These are phyloP conservation scores for Cyberlindnera veronae DNA, from an alignment of 805 yeast genomes.

Conservation along the genomic window DNA sequence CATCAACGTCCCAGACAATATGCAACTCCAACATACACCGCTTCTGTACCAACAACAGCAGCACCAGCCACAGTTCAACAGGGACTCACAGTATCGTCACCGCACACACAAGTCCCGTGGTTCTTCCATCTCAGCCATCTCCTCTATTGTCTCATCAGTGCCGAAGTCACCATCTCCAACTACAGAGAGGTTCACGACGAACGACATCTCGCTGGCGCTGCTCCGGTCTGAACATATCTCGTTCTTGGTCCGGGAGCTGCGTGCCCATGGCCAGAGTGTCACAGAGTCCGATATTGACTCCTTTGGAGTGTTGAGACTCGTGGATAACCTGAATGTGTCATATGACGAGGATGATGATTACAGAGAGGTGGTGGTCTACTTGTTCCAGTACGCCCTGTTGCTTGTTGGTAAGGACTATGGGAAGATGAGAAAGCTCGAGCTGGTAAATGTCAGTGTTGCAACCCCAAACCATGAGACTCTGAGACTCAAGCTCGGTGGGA, in stretches of 20 bases:
- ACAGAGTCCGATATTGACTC: conserved; percentile 29
- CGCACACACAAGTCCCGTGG: conserved; percentile 25
- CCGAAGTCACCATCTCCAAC: conserved; percentile 27
- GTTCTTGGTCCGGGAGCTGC: conserved; percentile 11
- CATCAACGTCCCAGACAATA: conserved; percentile 22
- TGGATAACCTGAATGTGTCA: conserved; percentile 32
- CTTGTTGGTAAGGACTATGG: conserved; percentile 14
- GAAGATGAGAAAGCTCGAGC: conserved; percentile 5
- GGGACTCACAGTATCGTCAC: conserved; percentile 2
- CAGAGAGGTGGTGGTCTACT: conserved; percentile 29
- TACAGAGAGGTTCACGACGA: conserved; percentile 1
- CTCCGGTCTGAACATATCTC: conserved; percentile 20
- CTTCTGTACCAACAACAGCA: conserved; percentile 1
- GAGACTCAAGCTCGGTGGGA: conserved; percentile 18
- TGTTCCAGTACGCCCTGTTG: conserved; percentile 29
- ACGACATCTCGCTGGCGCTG: conserved; percentile 17
- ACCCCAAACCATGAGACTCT: conserved; percentile 24
- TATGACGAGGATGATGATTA: conserved; percentile 28
- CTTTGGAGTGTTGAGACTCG: conserved; percentile 34
- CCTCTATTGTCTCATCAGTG: conserved; percentile 28
- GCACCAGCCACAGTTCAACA: neutral
- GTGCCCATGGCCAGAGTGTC: conserved; percentile 19
- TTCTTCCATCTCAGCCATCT: conserved; percentile 28
- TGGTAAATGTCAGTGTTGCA: conserved; percentile 11
- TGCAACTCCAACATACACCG: conserved; percentile 1